These are phyloP conservation scores for Abrus precatorius DNA, from an alignment of 306 rosid genomes.

Conservation along the genomic window DNA sequence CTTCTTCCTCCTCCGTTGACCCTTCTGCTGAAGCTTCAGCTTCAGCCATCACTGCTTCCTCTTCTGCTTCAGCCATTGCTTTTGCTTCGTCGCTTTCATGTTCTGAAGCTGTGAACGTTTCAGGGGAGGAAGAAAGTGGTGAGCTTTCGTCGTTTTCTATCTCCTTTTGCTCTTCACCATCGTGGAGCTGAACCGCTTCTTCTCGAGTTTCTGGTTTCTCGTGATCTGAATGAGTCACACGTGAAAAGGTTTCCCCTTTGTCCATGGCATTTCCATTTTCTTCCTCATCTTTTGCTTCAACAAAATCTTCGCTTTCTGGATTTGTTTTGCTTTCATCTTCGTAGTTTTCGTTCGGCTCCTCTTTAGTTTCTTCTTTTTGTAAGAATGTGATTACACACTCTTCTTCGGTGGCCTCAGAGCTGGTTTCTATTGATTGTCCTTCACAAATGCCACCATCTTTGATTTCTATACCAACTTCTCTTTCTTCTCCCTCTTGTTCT, in stretches of 20 bases:
- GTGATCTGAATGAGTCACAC: conserved; percentile 49
- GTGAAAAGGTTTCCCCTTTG: conserved; percentile 41
- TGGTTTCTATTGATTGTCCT: conserved; percentile 29
- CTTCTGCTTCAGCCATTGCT: background rate
- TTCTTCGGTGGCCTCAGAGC: conserved; percentile 22
- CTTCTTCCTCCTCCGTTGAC: conserved; percentile 48
- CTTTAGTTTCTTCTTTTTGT: conserved; percentile 12
- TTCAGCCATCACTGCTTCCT: background rate
- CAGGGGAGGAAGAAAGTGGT: conserved; percentile 41
- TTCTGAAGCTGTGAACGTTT: conserved; percentile 39
- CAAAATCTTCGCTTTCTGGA: conserved; percentile 25
- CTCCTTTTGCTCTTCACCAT: conserved; percentile 29
- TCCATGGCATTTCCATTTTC: conserved; percentile 15
- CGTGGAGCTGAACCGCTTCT: conserved; percentile 27
- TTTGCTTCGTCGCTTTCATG: conserved; percentile 38
- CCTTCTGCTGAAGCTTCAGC: conserved; percentile 34
- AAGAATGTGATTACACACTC: conserved; percentile 14
- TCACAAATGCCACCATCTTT: conserved; percentile 51
- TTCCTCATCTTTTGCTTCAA: conserved; percentile 25
- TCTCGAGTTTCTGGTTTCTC: conserved; percentile 47
- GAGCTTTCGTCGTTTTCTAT: conserved; percentile 39
- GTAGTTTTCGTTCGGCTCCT: too few relatives aligned
- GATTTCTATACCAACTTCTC: conserved; percentile 7
- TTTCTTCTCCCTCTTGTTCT: background rate
- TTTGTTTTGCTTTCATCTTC: background rate